These are phyloP conservation scores for Globisporangium alternatum DNA, from an alignment of 352 stramenopile genomes.

Conservation along the genomic window DNA sequence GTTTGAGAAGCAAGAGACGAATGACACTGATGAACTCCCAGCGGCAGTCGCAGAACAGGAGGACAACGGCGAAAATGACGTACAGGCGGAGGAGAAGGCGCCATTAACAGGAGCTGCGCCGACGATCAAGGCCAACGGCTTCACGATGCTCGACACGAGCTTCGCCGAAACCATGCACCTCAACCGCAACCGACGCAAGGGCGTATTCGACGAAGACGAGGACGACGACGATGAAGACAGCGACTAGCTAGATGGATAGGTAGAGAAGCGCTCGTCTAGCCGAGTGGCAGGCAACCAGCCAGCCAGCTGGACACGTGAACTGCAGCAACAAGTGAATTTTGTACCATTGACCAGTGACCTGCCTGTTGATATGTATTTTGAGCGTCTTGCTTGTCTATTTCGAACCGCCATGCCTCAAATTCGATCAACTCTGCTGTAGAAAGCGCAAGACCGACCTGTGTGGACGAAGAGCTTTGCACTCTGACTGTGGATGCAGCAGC, in stretches of 20 bases:
- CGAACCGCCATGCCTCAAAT: neutral
- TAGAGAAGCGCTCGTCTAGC: neutral
- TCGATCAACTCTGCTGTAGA: neutral
- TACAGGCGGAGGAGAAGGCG: slow-evolving; percentile 18
- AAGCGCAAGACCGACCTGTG: too few relatives aligned
- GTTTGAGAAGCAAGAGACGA: slow-evolving; percentile 34
- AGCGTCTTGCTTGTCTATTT: neutral
- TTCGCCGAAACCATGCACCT: slow-evolving; percentile 53
- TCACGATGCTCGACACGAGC: slow-evolving; percentile 51
- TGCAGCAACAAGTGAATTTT: neutral
- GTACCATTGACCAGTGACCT: slow-evolving; percentile 4
- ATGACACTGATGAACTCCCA: slow-evolving; percentile 6
- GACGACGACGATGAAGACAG: slow-evolving; percentile 55
- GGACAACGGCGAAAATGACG: slow-evolving; percentile 4
- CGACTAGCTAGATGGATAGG: slow-evolving; percentile 29
- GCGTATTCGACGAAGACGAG: slow-evolving; percentile 71
- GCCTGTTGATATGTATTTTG: neutral
- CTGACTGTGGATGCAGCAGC: neutral
- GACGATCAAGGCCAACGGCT: slow-evolving; percentile 30
- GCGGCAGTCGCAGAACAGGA: neutral
- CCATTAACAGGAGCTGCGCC: neutral
- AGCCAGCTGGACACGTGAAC: too few relatives aligned
- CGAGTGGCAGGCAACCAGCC: too few relatives aligned
- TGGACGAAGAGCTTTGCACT: neutral
- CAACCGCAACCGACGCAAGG: slow-evolving; percentile 77